Evolutionary conservation across 2,329 filamentous ascomycete genomes (phyloP).

Genomic region (Colletotrichum eleusines): DNA sequence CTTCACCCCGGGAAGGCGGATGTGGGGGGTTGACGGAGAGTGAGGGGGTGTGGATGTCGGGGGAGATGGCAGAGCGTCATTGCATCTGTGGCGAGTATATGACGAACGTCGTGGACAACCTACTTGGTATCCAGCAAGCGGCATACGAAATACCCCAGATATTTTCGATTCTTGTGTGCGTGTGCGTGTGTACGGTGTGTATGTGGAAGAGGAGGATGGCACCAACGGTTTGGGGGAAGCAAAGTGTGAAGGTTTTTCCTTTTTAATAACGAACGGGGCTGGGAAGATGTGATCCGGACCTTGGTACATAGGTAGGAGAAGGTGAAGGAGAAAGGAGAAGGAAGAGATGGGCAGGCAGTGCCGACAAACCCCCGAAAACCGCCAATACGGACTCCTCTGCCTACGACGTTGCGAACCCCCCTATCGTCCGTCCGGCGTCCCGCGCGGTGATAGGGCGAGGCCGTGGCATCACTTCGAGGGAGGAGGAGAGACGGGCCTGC

Average conservation of each 20-base stretch:
- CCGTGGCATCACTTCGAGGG: not conserved
- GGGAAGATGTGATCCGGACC: not conserved
- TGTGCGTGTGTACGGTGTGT: not conserved
- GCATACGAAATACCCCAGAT: constrained; percentile 40
- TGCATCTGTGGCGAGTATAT: not conserved
- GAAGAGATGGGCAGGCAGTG: not conserved
- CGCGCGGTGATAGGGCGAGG: not conserved
- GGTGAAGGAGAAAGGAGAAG: not conserved
- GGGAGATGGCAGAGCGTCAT: not conserved
- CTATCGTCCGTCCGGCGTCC: constrained; percentile 5
- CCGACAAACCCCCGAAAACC: not conserved
- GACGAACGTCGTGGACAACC: constrained; percentile 12
- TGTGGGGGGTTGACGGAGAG: not conserved
- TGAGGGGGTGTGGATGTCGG: not conserved
- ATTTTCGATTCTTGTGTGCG: constrained; percentile 31
- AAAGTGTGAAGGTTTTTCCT: too few species aligned
- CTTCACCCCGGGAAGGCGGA: not conserved
- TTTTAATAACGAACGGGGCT: not conserved
- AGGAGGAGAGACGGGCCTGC: not conserved
- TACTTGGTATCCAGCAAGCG: constrained; percentile 21
- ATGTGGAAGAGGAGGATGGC: not conserved
- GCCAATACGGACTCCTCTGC: not conserved
- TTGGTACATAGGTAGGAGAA: constrained; percentile 4
- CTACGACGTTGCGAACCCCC: not conserved
- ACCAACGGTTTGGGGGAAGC: not conserved